Percentiles rank a stretch among this genome's conserved stretches.
phyloP scores from a whole-genome alignment of 345 rosid species.

The Eucalyptus victrix region DNA sequence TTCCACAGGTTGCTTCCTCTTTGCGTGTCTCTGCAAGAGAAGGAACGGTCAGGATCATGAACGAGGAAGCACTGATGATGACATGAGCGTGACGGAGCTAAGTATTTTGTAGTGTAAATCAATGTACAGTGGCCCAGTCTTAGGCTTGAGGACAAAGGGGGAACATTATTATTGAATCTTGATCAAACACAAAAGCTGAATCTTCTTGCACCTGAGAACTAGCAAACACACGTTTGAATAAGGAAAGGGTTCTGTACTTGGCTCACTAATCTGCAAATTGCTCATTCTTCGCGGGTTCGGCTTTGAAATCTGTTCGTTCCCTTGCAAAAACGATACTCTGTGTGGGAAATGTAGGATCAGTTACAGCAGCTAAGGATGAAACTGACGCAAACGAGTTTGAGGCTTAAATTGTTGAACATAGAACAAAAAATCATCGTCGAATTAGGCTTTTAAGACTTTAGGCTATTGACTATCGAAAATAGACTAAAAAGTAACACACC shows the following conservation, averaged over 20 bases:
- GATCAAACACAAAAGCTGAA: background rate
- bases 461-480: background rate
- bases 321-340: background rate
- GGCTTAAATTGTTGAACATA: background rate
- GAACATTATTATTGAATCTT: background rate
- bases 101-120: background rate
- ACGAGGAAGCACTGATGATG: background rate
- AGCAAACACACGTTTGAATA: background rate
- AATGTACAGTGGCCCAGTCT: background rate
- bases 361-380: background rate
- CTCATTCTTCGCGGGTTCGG: background rate
- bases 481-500: background rate
- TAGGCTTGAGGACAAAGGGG: background rate
- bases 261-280: background rate
- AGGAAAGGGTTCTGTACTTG: background rate
- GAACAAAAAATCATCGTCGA: background rate
- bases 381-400: background rate
- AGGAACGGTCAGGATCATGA: background rate
- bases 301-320: background rate
- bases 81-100: background rate
- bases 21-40: background rate
- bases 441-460: background rate
- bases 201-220: background rate
- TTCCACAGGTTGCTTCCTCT: slow-evolving; percentile 24
- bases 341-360: background rate